phyloP scores from a whole-genome alignment of 2,329 filamentous ascomycete species.

The Davidsoniella australis region DNA sequence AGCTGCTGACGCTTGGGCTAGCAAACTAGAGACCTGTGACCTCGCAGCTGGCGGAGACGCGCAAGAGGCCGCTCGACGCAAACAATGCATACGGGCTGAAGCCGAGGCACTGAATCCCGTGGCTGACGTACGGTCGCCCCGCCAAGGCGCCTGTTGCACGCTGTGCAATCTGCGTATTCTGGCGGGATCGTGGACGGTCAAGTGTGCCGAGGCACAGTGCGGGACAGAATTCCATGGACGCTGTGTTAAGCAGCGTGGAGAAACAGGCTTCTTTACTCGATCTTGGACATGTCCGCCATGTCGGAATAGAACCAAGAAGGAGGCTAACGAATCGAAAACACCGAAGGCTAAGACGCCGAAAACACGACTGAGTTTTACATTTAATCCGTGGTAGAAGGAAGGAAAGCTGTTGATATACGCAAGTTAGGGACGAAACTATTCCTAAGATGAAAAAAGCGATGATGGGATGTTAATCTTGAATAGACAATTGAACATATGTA shows the following conservation, averaged over 20 bases:
- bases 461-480: too few species aligned
- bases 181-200: conserved; percentile 8
- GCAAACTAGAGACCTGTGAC: background rate
- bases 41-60: background rate
- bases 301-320: too few species aligned
- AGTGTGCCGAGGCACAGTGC: background rate
- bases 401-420: too few species aligned
- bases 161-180: background rate
- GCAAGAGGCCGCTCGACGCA: background rate
- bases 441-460: too few species aligned
- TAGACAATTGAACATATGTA: too few species aligned
- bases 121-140: background rate
- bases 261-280: conserved; percentile 7
- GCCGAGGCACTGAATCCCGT: background rate
- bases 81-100: background rate
- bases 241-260: conserved; percentile 4
- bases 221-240: conserved; percentile 6
- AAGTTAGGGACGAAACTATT: too few species aligned
- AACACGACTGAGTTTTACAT: too few species aligned
- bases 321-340: too few species aligned
- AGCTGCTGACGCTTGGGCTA: conserved; percentile 16
- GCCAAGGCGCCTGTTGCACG: background rate
- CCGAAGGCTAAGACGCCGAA: too few species aligned
- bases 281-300: conserved; percentile 8
- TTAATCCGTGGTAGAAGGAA: too few species aligned